Percentiles rank a stretch among this genome's conserved stretches.
Evolutionary conservation across 2,329 filamentous ascomycete genomes (phyloP).

Genomic region (Xenoacremonium recifei): DNA sequence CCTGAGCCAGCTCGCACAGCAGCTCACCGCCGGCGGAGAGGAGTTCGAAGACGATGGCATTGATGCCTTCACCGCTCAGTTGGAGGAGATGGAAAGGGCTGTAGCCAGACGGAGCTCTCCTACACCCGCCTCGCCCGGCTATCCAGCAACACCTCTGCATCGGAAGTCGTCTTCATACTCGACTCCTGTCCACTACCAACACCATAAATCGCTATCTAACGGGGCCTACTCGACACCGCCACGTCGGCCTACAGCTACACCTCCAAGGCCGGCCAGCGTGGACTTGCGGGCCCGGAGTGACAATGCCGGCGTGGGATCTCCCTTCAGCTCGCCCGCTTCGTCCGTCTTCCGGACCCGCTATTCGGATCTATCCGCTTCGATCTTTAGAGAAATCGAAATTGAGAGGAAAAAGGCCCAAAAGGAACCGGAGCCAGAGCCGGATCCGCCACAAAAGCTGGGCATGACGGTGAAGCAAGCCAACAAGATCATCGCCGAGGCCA

Average conservation of each 20-base stretch:
- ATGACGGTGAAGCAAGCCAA: conserved; percentile 36
- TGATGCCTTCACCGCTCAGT: conserved; percentile 36
- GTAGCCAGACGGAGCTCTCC: conserved; percentile 18
- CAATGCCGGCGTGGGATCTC: conserved; percentile 16
- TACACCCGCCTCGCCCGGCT: not conserved
- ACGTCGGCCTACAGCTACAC: conserved; percentile 14
- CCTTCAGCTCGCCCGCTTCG: conserved; percentile 34
- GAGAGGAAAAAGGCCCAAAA: conserved; percentile 22
- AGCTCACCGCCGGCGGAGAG: conserved; percentile 32
- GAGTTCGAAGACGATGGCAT: conserved; percentile 34
- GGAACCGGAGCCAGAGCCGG: conserved; percentile 24
- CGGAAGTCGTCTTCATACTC: not conserved
- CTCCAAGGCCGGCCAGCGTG: conserved; percentile 19
- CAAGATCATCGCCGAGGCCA: conserved; percentile 34
- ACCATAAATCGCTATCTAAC: not conserved
- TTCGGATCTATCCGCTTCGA: conserved; percentile 38
- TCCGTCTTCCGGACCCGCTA: conserved; percentile 38
- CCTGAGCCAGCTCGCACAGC: conserved; percentile 37
- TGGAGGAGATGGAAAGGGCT: conserved; percentile 32
- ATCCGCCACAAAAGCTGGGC: conserved; percentile 27
- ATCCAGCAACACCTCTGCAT: not conserved
- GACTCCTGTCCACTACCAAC: not conserved
- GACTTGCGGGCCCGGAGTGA: conserved; percentile 28
- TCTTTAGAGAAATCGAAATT: conserved; percentile 26
- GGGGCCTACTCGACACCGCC: conserved; percentile 20